These are phyloP conservation scores for Ophiognomonia clavigignenti-juglandacearum DNA, from an alignment of 2,329 filamentous ascomycete species.

Conservation along the genomic window DNA sequence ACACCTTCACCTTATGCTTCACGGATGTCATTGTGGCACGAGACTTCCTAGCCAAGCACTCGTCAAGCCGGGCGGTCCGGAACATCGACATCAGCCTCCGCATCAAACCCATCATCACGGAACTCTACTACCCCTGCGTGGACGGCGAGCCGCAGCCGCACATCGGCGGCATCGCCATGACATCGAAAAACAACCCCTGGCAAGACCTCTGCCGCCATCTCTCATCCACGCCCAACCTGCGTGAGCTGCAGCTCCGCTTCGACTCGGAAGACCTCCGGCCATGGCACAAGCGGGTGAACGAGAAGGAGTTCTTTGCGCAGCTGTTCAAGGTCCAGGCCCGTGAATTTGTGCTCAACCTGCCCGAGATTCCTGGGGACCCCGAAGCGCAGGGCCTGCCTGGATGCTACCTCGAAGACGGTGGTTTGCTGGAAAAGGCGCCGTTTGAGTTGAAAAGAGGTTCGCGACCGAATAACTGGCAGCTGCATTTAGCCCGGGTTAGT, in stretches of 20 bases:
- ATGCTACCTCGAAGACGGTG: constrained; percentile 19
- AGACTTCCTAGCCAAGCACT: constrained; percentile 20
- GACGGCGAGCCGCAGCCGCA: constrained; percentile 13
- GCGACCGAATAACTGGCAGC: constrained; percentile 23
- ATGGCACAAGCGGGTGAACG: constrained; percentile 25
- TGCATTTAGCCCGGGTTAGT: constrained; percentile 19
- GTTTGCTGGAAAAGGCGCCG: constrained; percentile 10
- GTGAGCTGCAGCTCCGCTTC: constrained; percentile 23
- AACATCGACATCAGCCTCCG: constrained; percentile 24
- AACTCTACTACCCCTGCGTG: constrained; percentile 22
- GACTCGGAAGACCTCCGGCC: constrained; percentile 25
- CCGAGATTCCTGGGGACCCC: constrained; percentile 16
- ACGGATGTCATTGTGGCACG: constrained; percentile 21
- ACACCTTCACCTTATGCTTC: constrained; percentile 24
- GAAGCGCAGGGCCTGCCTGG: constrained; percentile 10
- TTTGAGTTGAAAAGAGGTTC: constrained; percentile 20
- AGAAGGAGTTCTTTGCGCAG: constrained; percentile 22
- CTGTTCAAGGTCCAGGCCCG: constrained; percentile 18
- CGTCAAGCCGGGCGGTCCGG: constrained; percentile 10
- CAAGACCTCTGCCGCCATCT: constrained; percentile 21
- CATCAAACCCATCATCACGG: constrained; percentile 21
- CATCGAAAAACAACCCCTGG: constrained; percentile 23
- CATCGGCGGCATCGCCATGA: constrained; percentile 15
- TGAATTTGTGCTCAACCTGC: constrained; percentile 21
- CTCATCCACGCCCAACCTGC: constrained; percentile 17